Percentiles rank a stretch among this genome's conserved stretches.
Evolutionary conservation across 2,329 filamentous ascomycete genomes (phyloP).

Genomic region (Calonectria hongkongensis): DNA sequence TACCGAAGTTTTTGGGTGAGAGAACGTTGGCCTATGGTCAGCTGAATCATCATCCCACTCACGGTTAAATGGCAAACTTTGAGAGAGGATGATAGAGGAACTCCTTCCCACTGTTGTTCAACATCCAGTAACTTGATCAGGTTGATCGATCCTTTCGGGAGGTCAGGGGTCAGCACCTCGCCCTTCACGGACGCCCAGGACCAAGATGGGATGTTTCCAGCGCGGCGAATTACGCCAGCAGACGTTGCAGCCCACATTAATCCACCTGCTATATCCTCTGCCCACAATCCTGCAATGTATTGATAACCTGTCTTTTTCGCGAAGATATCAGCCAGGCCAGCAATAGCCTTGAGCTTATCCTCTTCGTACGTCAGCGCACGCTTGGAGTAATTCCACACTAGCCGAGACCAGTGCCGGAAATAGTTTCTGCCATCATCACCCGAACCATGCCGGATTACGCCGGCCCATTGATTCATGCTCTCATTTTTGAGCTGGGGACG

Average conservation of each 20-base stretch:
- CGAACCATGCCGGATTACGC: conserved; percentile 5
- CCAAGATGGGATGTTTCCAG: conserved; percentile 27
- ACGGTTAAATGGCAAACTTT: conserved; percentile 18
- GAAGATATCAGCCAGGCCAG: conserved; percentile 16
- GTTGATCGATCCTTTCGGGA: not conserved
- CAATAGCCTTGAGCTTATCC: conserved; percentile 18
- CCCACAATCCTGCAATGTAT: conserved; percentile 25
- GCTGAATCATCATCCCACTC: conserved; percentile 11
- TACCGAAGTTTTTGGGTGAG: conserved; percentile 4
- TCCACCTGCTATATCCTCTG: conserved; percentile 5
- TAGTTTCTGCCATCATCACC: conserved; percentile 12
- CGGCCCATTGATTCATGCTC: conserved; percentile 17
- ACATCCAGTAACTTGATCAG: not conserved
- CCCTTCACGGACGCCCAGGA: conserved; percentile 20
- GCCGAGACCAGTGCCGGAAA: conserved; percentile 25
- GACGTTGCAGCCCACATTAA: conserved; percentile 20
- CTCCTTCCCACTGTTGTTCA: conserved; percentile 20
- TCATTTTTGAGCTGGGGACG: not conserved
- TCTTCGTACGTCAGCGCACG: conserved; percentile 4
- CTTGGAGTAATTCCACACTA: conserved; percentile 14
- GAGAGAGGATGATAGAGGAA: conserved; percentile 15
- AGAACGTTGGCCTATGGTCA: conserved; percentile 5
- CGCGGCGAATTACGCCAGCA: not conserved
- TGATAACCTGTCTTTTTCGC: conserved; percentile 5
- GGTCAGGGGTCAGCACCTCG: not conserved